Evolutionary conservation across 768 basidiomycete genomes (phyloP).

Genomic region (Tylopilus felleus): DNA sequence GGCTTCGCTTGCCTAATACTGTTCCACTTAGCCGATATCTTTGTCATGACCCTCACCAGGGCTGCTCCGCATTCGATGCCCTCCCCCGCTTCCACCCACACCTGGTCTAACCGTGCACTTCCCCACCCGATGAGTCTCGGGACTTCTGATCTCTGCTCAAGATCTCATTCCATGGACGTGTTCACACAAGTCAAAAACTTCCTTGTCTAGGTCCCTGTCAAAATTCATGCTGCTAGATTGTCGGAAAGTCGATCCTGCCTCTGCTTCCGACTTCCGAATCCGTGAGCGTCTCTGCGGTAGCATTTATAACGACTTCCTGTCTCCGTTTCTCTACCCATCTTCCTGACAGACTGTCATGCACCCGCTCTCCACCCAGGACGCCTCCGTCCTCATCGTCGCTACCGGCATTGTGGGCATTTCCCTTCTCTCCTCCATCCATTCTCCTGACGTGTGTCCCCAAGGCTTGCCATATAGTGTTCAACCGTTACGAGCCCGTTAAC

Average conservation of each 20-base stretch:
- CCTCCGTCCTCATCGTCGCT: conserved; percentile 16
- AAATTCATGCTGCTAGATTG: conserved; percentile 30
- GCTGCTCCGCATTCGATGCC: conserved; percentile 25
- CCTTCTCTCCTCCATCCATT: neutral
- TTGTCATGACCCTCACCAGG: conserved; percentile 27
- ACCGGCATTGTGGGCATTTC: conserved; percentile 24
- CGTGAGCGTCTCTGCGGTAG: conserved; percentile 25
- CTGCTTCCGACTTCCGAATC: conserved; percentile 31
- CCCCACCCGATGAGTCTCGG: conserved; percentile 17
- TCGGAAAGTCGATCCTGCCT: conserved; percentile 36
- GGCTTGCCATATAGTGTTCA: conserved; percentile 31
- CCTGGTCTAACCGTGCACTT: conserved; percentile 2
- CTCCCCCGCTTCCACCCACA: conserved; percentile 14
- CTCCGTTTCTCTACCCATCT: conserved; percentile 18
- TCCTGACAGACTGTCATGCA: conserved; percentile 17
- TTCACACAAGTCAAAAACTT: conserved; percentile 23
- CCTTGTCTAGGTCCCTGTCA: conserved; percentile 20
- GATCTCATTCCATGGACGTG: conserved; percentile 12
- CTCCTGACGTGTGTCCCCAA: conserved; percentile 14
- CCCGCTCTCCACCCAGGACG: conserved; percentile 17
- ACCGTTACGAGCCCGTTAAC: conserved; percentile 30
- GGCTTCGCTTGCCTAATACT: conserved; percentile 35
- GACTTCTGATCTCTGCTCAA: conserved; percentile 17
- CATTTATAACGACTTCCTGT: conserved; percentile 21
- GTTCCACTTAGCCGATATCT: conserved; percentile 29